Evolutionary conservation across 306 rosid genomes (phyloP).

Genomic region (Calophaca sinica): DNA sequence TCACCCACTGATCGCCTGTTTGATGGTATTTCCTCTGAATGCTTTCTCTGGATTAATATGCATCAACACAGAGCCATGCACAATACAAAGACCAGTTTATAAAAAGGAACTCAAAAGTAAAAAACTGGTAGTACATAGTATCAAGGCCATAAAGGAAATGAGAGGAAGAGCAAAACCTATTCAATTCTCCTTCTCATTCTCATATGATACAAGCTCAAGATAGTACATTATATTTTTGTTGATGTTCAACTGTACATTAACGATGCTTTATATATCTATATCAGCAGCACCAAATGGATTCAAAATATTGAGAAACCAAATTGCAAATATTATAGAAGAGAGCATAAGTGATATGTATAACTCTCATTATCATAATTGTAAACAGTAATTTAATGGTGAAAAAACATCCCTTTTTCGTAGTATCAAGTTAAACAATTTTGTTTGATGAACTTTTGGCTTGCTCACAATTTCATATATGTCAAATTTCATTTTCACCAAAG

Average conservation of each 20-base stretch:
- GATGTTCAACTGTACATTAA: not conserved
- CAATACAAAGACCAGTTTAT: constrained; percentile 9
- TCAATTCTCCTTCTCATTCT: not conserved
- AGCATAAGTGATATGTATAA: not conserved
- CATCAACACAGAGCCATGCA: constrained; percentile 39
- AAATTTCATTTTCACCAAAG: constrained; percentile 21
- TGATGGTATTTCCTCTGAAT: constrained; percentile 59
- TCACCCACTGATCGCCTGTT: constrained; percentile 55
- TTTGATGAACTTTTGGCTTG: not conserved
- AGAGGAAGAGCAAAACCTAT: constrained; percentile 18
- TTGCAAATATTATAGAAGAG: constrained; percentile 19
- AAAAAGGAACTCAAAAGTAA: constrained; percentile 15
- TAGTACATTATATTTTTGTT: constrained; percentile 6
- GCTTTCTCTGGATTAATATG: constrained; percentile 62
- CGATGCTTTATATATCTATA: constrained; percentile 16
- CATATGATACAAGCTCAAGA: constrained; percentile 21
- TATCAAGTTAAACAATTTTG: constrained; percentile 27
- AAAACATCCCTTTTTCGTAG: constrained; percentile 5
- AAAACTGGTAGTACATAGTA: constrained; percentile 19
- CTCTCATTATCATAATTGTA: constrained; percentile 26
- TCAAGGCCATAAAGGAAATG: constrained; percentile 21
- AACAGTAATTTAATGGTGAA: constrained; percentile 19
- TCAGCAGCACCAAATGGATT: constrained; percentile 26
- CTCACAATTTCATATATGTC: constrained; percentile 10
- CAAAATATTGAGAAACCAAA: constrained; percentile 36